These are phyloP conservation scores for Geotrichum armillariae DNA, from an alignment of 1,139 yeast genomes.

Conservation along the genomic window DNA sequence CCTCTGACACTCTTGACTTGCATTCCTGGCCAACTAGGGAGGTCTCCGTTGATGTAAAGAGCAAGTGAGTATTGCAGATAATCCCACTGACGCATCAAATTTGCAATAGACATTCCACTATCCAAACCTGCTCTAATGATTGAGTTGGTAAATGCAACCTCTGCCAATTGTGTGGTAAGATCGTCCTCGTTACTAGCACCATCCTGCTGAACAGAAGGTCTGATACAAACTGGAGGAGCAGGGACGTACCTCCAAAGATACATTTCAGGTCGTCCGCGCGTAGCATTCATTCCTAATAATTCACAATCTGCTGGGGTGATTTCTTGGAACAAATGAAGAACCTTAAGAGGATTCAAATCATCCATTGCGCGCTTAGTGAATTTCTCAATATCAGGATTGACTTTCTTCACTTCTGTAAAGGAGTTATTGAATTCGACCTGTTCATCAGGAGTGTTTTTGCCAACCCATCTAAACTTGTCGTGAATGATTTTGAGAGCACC, in stretches of 20 bases:
- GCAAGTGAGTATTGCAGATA: slow-evolving; percentile 93
- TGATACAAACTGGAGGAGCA: slow-evolving; percentile 97
- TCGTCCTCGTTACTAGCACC: slow-evolving; percentile 96
- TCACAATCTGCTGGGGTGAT: slow-evolving; percentile 88
- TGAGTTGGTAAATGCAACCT: slow-evolving; percentile 94
- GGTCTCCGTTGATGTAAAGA: slow-evolving; percentile 95
- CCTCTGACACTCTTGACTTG: slow-evolving; percentile 88
- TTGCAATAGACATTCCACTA: slow-evolving; percentile 88
- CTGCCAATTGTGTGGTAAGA: slow-evolving; percentile 91
- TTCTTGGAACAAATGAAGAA: slow-evolving; percentile 81
- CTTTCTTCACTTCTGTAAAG: slow-evolving; percentile 69
- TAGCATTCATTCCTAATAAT: slow-evolving; percentile 83
- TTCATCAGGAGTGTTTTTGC: slow-evolving; percentile 85
- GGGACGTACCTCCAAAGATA: slow-evolving; percentile 97
- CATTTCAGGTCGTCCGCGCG: slow-evolving; percentile 92
- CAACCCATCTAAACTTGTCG: slow-evolving; percentile 94
- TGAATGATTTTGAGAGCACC: slow-evolving; percentile 95
- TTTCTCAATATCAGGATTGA: slow-evolving; percentile 86
- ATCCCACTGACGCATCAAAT: slow-evolving; percentile 99
- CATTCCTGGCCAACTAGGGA: slow-evolving; percentile 50
- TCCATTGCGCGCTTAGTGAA: slow-evolving; percentile 87
- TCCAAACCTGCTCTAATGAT: slow-evolving; percentile 92
- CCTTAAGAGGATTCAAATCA: slow-evolving; percentile 91
- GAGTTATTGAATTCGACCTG: slow-evolving; percentile 74
- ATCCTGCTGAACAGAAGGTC: slow-evolving; percentile 97